These are phyloP conservation scores for Lenzites betulinus DNA, from an alignment of 768 basidiomycete genomes.

Conservation along the genomic window DNA sequence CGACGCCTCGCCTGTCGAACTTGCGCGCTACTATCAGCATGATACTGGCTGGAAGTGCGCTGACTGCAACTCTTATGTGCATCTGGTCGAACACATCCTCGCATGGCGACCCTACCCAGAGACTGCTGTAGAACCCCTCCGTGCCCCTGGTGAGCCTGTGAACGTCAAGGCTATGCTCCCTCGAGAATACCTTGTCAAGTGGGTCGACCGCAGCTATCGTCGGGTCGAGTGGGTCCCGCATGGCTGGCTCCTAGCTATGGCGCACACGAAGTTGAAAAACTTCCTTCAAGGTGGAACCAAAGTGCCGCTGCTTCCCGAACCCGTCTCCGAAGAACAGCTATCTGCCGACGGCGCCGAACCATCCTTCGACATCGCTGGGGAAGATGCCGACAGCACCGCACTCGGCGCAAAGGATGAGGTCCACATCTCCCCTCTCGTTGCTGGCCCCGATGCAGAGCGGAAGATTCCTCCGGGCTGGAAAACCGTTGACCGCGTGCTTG, in stretches of 20 bases:
- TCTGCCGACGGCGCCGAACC: constrained; percentile 27
- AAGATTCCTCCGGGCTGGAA: constrained; percentile 82
- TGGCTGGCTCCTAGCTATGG: constrained; percentile 80
- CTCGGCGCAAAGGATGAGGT: constrained; percentile 8
- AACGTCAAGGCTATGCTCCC: constrained; percentile 65
- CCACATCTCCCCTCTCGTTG: constrained; percentile 32
- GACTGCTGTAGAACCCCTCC: constrained; percentile 56
- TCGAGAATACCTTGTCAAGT: constrained; percentile 94
- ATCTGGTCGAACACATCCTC: constrained; percentile 78
- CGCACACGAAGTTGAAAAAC: constrained; percentile 67
- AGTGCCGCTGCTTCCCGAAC: constrained; percentile 61
- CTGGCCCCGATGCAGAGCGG: constrained; percentile 69
- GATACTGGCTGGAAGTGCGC: constrained; percentile 65
- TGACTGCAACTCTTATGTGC: constrained; percentile 75
- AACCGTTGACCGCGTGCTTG: constrained; percentile 89
- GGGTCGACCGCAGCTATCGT: constrained; percentile 77
- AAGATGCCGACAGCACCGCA: constrained; percentile 21
- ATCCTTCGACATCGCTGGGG: constrained; percentile 43
- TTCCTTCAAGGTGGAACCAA: constrained; percentile 73
- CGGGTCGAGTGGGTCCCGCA: constrained; percentile 90
- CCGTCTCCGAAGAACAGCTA: constrained; percentile 37
- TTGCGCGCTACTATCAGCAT: constrained; percentile 65
- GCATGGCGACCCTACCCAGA: constrained; percentile 88
- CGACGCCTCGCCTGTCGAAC: constrained; percentile 34
- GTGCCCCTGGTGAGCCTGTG: constrained; percentile 40